Evolutionary conservation across 2,329 filamentous ascomycete genomes (phyloP).

Genomic region (Aureobasidium sp.): DNA sequence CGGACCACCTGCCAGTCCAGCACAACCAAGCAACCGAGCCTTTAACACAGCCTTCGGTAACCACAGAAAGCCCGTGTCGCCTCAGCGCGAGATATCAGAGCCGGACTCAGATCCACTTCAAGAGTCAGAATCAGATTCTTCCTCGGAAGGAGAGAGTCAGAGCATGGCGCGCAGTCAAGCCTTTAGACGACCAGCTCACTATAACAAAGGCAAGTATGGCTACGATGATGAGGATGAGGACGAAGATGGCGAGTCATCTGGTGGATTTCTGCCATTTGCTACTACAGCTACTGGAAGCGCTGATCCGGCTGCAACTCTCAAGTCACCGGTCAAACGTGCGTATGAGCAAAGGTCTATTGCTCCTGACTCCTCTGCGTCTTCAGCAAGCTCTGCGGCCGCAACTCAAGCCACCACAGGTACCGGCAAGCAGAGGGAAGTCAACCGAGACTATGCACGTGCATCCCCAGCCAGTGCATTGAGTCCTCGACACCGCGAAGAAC

Average conservation of each 20-base stretch:
- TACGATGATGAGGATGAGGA: constrained; percentile 29
- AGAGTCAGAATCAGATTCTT: constrained; percentile 26
- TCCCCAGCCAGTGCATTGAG: constrained; percentile 29
- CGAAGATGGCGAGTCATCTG: constrained; percentile 47
- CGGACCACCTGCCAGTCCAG: constrained; percentile 19
- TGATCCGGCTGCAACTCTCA: constrained; percentile 18
- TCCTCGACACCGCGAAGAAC: constrained; percentile 53
- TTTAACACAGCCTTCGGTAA: constrained; percentile 24
- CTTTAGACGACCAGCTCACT: constrained; percentile 37
- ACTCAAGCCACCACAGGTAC: neutral
- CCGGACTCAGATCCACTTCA: constrained; percentile 26
- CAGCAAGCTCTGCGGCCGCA: constrained; percentile 24
- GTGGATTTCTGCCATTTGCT: constrained; percentile 39
- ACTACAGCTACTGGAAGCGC: constrained; percentile 20
- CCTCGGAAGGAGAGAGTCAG: constrained; percentile 31
- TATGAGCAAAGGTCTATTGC: neutral
- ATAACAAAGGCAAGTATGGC: constrained; percentile 27
- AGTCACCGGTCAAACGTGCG: constrained; percentile 13
- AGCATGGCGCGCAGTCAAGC: constrained; percentile 38
- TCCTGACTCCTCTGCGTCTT: constrained; percentile 52
- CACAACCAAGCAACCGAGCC: constrained; percentile 24
- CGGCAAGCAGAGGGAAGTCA: neutral
- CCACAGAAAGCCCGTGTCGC: constrained; percentile 20
- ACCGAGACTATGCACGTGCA: neutral
- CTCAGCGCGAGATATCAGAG: constrained; percentile 21